Evolutionary conservation across 139 green algal species (phyloP).

Genomic region (Closterium sp.): DNA sequence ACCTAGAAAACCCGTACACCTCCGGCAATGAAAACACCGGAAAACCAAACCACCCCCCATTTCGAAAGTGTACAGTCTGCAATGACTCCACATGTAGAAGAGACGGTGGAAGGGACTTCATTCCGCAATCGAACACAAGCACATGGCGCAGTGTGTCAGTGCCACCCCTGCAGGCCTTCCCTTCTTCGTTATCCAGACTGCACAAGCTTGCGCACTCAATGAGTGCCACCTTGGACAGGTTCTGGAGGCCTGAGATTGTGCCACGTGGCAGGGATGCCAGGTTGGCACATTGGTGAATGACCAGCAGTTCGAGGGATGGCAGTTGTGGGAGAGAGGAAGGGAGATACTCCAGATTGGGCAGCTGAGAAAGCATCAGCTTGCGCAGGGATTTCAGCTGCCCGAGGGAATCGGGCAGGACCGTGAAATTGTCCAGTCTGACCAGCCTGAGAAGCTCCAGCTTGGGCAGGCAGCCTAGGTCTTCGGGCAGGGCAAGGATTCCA

Average conservation of each 20-base stretch:
- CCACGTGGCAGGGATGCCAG: background rate
- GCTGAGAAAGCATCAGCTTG: background rate
- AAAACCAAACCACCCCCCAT: background rate
- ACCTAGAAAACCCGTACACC: background rate
- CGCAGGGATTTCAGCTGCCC: background rate
- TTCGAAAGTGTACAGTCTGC: background rate
- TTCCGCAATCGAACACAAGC: background rate
- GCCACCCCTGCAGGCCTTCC: background rate
- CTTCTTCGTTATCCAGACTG: background rate
- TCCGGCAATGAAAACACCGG: background rate
- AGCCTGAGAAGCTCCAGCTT: background rate
- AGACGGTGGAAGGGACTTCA: background rate
- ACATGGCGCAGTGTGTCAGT: background rate
- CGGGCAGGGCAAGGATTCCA: background rate
- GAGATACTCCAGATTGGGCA: background rate
- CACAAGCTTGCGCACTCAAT: background rate
- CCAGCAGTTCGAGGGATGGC: background rate
- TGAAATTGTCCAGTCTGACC: background rate
- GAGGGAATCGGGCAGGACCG: background rate
- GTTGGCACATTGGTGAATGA: background rate
- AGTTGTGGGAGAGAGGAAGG: background rate
- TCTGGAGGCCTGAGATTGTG: background rate
- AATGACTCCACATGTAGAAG: background rate
- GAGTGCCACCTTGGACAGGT: background rate
- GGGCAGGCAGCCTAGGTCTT: background rate